Evolutionary conservation across 306 rosid species (phyloP).

Genomic region (Pyrus communis): DNA sequence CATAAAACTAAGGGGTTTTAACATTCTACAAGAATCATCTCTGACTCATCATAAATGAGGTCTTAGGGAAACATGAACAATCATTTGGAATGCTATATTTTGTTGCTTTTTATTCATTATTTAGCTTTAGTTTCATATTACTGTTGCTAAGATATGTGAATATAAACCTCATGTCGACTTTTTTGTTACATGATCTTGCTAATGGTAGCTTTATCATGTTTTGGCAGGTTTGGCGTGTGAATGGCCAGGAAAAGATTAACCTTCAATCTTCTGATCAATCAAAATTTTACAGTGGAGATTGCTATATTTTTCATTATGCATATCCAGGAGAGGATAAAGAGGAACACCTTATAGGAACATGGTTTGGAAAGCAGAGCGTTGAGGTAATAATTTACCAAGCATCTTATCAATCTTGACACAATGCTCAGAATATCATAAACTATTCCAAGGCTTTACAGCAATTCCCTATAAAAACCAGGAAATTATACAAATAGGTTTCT

Average conservation of each 20-base stretch:
- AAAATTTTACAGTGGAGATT: slow-evolving; percentile 83
- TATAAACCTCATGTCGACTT: slow-evolving; percentile 7
- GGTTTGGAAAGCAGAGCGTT: slow-evolving; percentile 85
- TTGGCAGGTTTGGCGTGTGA: slow-evolving; percentile 88
- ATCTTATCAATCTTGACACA: slow-evolving; percentile 3
- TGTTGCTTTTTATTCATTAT: neutral
- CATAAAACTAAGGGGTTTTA: neutral
- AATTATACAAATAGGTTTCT: neutral
- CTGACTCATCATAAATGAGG: neutral
- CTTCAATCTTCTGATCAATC: slow-evolving; percentile 78
- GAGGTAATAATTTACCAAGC: slow-evolving; percentile 54
- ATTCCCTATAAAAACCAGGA: neutral
- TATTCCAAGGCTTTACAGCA: neutral
- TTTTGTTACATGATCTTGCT: slow-evolving; percentile 15
- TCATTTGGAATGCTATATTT: neutral
- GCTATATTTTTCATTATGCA: slow-evolving; percentile 83
- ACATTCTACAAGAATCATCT: neutral
- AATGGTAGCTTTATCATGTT: slow-evolving; percentile 23
- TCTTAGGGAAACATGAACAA: neutral
- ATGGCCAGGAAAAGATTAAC: slow-evolving; percentile 65
- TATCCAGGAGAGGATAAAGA: slow-evolving; percentile 94
- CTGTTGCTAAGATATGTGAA: slow-evolving; percentile 3
- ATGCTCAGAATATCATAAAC: neutral
- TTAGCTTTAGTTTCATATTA: neutral
- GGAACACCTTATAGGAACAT: slow-evolving; percentile 77